phyloP scores from a whole-genome alignment of 352 stramenopile species.

The Phytophthora cajani region DNA sequence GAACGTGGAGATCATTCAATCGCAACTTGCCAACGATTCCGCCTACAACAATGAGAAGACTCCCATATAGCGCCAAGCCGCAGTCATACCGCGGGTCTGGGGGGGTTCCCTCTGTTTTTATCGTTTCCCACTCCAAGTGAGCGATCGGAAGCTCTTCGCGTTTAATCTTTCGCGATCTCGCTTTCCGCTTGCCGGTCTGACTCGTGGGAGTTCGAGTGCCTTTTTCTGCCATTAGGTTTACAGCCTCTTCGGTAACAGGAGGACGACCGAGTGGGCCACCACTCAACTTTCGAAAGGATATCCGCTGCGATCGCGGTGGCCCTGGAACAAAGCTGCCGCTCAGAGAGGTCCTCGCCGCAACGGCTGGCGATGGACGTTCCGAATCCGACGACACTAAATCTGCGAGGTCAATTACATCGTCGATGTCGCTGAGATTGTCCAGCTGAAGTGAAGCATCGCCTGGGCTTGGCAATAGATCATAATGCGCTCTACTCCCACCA shows the following conservation, averaged over 20 bases:
- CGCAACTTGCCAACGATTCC: constrained; percentile 65
- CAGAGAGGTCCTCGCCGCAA: constrained; percentile 39
- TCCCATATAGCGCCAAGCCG: constrained; percentile 51
- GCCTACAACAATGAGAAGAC: constrained; percentile 60
- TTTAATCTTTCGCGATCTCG: constrained; percentile 43
- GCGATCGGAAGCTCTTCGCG: constrained; percentile 36
- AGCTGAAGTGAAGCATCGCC: constrained; percentile 47
- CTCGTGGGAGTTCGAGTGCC: constrained; percentile 7
- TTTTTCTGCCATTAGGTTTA: constrained; percentile 12
- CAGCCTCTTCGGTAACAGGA: constrained; percentile 5
- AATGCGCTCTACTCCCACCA: constrained; percentile 19
- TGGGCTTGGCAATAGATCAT: constrained; percentile 38
- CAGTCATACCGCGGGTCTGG: constrained; percentile 62
- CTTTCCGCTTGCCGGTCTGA: constrained; percentile 39
- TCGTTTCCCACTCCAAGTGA: constrained; percentile 43
- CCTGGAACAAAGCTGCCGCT: constrained; percentile 34
- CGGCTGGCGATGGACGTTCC: constrained; percentile 34
- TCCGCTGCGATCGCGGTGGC: constrained; percentile 17
- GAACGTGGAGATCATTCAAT: constrained; percentile 56
- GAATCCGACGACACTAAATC: constrained; percentile 56
- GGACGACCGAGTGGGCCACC: constrained; percentile 6
- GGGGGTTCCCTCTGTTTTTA: constrained; percentile 34
- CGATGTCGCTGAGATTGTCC: constrained; percentile 60
- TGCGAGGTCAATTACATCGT: constrained; percentile 65
- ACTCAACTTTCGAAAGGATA: constrained; percentile 24